Conservation (phyloP, 306 rosid genomes). For the Citrullus colocynthis region DNA sequence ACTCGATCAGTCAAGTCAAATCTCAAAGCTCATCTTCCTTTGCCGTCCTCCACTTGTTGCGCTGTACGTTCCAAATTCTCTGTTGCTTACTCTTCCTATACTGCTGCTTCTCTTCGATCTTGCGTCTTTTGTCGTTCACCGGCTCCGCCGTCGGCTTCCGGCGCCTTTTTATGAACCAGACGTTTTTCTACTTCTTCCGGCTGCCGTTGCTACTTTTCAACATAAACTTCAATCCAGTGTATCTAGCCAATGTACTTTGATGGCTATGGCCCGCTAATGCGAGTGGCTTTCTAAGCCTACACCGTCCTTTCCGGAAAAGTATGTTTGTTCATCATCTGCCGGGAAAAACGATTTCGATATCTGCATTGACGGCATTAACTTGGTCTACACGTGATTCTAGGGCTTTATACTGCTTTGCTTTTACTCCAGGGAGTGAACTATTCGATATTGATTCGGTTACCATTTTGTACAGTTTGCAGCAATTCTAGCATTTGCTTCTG, state of each 20-base stretch:
- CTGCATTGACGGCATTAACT: not conserved
- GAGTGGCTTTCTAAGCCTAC: not conserved
- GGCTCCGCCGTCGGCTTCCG: not conserved
- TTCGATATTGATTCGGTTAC: not conserved
- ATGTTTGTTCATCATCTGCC: not conserved
- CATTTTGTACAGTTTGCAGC: constrained; percentile 20
- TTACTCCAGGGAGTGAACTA: not conserved
- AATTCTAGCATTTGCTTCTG: constrained; percentile 32
- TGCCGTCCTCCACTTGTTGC: not conserved
- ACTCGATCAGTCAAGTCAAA: not conserved
- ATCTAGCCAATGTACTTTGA: not conserved
- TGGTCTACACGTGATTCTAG: not conserved
- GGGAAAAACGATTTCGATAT: not conserved
- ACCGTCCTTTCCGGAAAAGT: not conserved
- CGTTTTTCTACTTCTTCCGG: not conserved
- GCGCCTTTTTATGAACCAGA: not conserved
- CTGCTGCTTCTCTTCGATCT: not conserved
- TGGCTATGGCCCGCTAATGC: not conserved
- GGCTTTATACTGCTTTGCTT: not conserved
- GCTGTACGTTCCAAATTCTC: not conserved
- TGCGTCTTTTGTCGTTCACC: not conserved
- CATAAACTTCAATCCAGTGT: not conserved
- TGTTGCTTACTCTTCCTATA: not conserved
- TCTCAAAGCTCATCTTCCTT: not conserved
- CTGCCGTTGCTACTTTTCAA: not conserved